Evolutionary conservation across 495 filamentous ascomycete species (phyloP).

Genomic region (Talaromyces trachyspermus): DNA sequence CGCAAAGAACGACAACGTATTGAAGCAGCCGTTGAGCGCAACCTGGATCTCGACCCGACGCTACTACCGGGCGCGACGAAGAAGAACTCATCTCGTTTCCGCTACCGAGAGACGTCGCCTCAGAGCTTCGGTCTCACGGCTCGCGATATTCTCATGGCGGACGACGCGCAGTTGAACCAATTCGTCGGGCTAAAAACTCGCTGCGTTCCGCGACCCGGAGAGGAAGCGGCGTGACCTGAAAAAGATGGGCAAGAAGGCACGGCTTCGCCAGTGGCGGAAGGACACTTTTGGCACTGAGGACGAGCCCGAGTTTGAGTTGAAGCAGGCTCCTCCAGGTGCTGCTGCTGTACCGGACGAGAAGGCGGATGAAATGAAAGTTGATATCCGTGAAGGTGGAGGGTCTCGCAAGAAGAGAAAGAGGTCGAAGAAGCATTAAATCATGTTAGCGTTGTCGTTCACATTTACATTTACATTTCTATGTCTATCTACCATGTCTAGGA

Average conservation of each 20-base stretch:
- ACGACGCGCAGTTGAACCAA: slow-evolving; percentile 78
- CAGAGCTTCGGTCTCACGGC: slow-evolving; percentile 81
- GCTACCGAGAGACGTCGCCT: slow-evolving; percentile 90
- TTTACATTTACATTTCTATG: neutral
- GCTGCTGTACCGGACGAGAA: slow-evolving; percentile 13
- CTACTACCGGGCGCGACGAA: slow-evolving; percentile 48
- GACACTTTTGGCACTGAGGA: slow-evolving; percentile 80
- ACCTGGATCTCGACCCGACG: slow-evolving; percentile 62
- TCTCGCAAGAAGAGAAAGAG: slow-evolving; percentile 40
- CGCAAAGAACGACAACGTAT: slow-evolving; percentile 75
- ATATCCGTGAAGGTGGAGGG: slow-evolving; percentile 42
- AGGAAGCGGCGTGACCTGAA: slow-evolving; percentile 87
- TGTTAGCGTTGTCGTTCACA: too few relatives aligned
- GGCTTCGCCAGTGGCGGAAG: slow-evolving; percentile 81
- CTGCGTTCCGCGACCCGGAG: slow-evolving; percentile 75
- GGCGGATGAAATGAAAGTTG: slow-evolving; percentile 25
- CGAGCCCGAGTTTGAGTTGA: slow-evolving; percentile 40
- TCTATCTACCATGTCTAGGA: too few relatives aligned
- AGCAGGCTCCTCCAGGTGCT: slow-evolving; percentile 10
- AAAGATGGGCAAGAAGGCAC: slow-evolving; percentile 81
- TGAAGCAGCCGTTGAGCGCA: slow-evolving; percentile 78
- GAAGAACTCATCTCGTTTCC: slow-evolving; percentile 55
- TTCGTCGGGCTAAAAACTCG: slow-evolving; percentile 91
- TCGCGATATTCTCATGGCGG: slow-evolving; percentile 85
- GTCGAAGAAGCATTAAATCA: slow-evolving; percentile 36